phyloP scores from a whole-genome alignment of 1,284 basidiomycete genomes.

The Tylopilus microsporus region DNA sequence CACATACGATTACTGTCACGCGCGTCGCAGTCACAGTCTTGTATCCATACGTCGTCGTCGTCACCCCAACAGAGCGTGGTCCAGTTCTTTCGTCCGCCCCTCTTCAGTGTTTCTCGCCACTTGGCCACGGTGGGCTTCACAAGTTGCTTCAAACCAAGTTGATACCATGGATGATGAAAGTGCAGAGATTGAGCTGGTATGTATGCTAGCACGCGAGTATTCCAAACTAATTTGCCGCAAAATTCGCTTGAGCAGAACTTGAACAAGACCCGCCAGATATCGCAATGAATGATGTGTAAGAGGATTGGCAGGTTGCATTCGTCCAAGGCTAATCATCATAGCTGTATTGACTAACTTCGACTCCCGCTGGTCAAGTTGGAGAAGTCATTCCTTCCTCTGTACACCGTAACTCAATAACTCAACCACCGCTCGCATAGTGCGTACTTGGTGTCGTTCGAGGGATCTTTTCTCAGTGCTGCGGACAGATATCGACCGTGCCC shows the following conservation, averaged over 20 bases:
- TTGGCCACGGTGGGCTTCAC: no score
- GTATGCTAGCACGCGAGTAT: not conserved
- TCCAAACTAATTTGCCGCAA: not conserved
- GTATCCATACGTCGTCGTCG: no score
- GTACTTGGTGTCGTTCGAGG: constrained; percentile 22
- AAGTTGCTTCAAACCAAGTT: no score
- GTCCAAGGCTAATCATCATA: constrained; percentile 33
- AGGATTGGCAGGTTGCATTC: constrained; percentile 4
- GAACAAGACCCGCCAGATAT: constrained; percentile 76
- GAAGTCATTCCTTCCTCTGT: constrained; percentile 73
- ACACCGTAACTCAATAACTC: constrained; percentile 68
- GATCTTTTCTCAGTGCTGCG: constrained; percentile 3
- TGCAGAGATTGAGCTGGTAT: constrained; percentile 25
- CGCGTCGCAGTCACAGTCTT: no score
- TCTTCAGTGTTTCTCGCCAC: no score
- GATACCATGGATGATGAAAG: constrained; percentile 27
- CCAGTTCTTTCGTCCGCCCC: no score
- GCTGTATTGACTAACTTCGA: constrained; percentile 77
- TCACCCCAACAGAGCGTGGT: no score
- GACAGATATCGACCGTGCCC: constrained; percentile 71
- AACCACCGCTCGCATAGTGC: constrained; percentile 64
- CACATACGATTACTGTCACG: no score
- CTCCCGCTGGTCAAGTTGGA: constrained; percentile 71
- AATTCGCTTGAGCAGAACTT: constrained; percentile 76
- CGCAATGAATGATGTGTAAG: constrained; percentile 77